Evolutionary conservation across 805 yeast species (phyloP).

Genomic region (Diddensiella caesifluorescens): DNA sequence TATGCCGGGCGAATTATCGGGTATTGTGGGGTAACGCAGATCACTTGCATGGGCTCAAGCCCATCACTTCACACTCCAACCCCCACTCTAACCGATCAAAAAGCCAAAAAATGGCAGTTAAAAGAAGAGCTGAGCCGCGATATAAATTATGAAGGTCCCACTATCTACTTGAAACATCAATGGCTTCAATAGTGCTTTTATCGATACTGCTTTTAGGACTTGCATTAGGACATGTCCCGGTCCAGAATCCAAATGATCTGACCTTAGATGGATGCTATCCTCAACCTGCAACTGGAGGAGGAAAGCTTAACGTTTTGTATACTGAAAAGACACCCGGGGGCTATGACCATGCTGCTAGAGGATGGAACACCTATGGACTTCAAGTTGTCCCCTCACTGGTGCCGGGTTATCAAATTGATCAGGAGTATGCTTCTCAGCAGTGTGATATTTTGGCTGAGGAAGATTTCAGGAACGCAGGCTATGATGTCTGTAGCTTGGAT

Average conservation of each 20-base stretch:
- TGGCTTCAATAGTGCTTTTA: too few relatives aligned
- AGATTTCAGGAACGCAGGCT: conserved; percentile 6
- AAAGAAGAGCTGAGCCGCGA: too few relatives aligned
- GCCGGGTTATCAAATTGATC: conserved; percentile 6
- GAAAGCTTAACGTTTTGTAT: conserved; percentile 6
- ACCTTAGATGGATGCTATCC: conserved; percentile 12
- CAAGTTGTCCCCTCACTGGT: conserved; percentile 5
- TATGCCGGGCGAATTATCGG: too few relatives aligned
- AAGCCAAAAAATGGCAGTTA: too few relatives aligned
- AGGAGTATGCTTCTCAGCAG: conserved; percentile 7
- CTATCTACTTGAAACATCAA: too few relatives aligned
- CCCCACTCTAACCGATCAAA: too few relatives aligned
- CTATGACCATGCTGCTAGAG: conserved; percentile 7
- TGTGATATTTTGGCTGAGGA: conserved; percentile 9
- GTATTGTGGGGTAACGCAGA: too few relatives aligned
- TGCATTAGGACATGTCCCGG: not conserved
- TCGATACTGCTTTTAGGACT: not conserved
- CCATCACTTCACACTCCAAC: too few relatives aligned
- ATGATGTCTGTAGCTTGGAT: conserved; percentile 11
- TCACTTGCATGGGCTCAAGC: too few relatives aligned
- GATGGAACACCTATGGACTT: conserved; percentile 14
- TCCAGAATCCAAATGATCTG: conserved; percentile 2
- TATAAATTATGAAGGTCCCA: too few relatives aligned
- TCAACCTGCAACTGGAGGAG: conserved; percentile 4
- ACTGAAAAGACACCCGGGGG: conserved; percentile 7